Conservation (phyloP, 2,329 filamentous ascomycete species). For the Exserohilum turcica region DNA sequence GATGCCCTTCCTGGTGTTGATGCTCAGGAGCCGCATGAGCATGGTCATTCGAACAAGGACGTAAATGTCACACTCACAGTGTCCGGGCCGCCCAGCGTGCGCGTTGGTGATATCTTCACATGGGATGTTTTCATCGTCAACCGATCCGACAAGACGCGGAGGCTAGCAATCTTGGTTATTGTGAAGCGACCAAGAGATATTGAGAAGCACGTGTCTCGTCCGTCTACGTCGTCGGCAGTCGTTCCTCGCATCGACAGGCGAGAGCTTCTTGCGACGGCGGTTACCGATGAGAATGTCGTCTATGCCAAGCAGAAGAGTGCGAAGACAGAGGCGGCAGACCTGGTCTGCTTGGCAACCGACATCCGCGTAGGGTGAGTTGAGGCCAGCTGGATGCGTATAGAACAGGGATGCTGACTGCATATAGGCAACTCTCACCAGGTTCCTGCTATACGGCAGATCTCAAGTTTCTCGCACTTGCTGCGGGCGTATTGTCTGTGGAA, state of each 20-base stretch:
- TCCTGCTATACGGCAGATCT: constrained; percentile 76
- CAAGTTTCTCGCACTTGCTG: constrained; percentile 69
- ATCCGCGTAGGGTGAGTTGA: constrained; percentile 67
- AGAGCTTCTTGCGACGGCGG: constrained; percentile 62
- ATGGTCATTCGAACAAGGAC: constrained; percentile 48
- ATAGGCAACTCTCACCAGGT: constrained; percentile 68
- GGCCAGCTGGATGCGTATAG: not conserved
- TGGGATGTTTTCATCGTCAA: constrained; percentile 81
- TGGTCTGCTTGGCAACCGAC: constrained; percentile 77
- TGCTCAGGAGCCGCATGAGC: constrained; percentile 22
- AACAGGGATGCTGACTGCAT: constrained; percentile 17
- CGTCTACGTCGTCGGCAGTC: constrained; percentile 50
- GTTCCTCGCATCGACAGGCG: constrained; percentile 42
- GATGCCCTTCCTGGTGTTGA: constrained; percentile 38
- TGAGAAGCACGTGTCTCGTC: constrained; percentile 51
- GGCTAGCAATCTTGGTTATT: constrained; percentile 71
- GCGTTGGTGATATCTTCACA: constrained; percentile 69
- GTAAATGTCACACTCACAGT: constrained; percentile 79
- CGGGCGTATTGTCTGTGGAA: constrained; percentile 72
- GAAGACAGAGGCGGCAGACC: constrained; percentile 66
- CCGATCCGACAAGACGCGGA: constrained; percentile 65
- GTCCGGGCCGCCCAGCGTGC: constrained; percentile 64
- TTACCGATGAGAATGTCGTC: constrained; percentile 72
- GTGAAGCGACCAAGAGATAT: constrained; percentile 64
- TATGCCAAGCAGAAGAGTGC: constrained; percentile 73